Evolutionary conservation across 2,329 filamentous ascomycete genomes (phyloP), one percentile per base, ranked within the genome.

Genomic region (Penicillium sp.): DNA sequence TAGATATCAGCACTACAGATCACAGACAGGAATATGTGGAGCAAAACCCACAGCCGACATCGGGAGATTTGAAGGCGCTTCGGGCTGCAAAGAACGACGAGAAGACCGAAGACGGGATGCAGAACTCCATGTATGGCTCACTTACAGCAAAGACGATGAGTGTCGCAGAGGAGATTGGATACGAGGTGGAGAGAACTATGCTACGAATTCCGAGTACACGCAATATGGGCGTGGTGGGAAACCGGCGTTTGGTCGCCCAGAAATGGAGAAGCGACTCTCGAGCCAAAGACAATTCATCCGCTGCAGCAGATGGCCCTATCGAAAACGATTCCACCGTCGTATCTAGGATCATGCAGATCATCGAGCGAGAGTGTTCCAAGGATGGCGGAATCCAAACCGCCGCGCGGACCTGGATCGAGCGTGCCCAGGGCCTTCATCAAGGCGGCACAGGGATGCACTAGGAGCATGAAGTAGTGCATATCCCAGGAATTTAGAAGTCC

Each of bases 161-260:
- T 18, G 76, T 98, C 28, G 83, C 86, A 0, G 70, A 72, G 20
- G 82, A 86, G 41, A 80, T 88, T 48, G 86, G 86, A 2, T 95
- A 83, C 74, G 68, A 74, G 4, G 76, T 87, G 1, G 88, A 97
- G 65, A 86, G 78, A 48, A 91, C 95, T 56, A 82, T 93, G 73
- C 66, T 98, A 55, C 76, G 91, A 31, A 97, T 98, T 47, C 93
- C 93, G 1, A 94, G 87, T 63, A 96, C 91, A 26, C 75, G 93
- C 47, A 97, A 97, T 64, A 81, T 83, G 13, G 87, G 83, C 1
- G 71, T 98, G 19, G 61, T 97, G 27, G 90, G 90, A 3, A 76
- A 87, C 20, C 66, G 59, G 29, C 53, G 55, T 34, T 39, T 34
- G 19, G 35, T 51, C 35, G 26, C 44, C 11, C 31, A 45, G 30